phyloP scores from a whole-genome alignment of 306 rosid genomes.

The Vigna radiata region DNA sequence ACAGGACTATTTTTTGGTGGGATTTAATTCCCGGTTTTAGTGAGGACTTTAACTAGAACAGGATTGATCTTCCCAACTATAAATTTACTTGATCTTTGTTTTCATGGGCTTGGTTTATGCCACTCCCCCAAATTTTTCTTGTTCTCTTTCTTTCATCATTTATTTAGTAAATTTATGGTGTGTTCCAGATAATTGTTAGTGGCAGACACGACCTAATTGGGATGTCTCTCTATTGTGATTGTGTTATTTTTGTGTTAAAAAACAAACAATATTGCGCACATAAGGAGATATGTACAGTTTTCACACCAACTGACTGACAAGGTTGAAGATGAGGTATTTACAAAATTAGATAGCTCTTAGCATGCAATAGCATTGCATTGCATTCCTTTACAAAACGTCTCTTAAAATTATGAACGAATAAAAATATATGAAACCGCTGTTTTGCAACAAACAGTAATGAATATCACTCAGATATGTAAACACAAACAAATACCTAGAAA shows the following conservation, averaged over 20 bases:
- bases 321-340: slow-evolving; percentile 5
- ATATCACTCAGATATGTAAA: slow-evolving; percentile 2
- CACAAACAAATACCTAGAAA: slow-evolving; percentile 23
- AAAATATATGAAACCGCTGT: slow-evolving; percentile 7
- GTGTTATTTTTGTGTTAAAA: too few species aligned
- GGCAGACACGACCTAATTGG: neutral
- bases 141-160: neutral
- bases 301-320: slow-evolving; percentile 12
- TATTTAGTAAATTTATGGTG: too few species aligned
- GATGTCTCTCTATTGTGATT: neutral
- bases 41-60: neutral
- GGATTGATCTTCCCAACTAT: neutral
- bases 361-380: slow-evolving; percentile 2
- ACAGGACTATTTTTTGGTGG: neutral
- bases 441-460: neutral
- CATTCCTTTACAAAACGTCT: neutral
- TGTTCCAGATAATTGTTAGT: neutral
- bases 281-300: neutral
- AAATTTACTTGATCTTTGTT: neutral
- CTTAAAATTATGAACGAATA: neutral
- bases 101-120: neutral
- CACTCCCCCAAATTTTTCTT: neutral
- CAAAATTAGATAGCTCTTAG: neutral
- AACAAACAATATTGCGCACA: too few species aligned
- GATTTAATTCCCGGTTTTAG: neutral